Percentiles rank a stretch among this genome's conserved stretches.
These are phyloP conservation scores for Botrytis paeoniae DNA, from an alignment of 2,329 filamentous ascomycete species.

Conservation along the genomic window DNA sequence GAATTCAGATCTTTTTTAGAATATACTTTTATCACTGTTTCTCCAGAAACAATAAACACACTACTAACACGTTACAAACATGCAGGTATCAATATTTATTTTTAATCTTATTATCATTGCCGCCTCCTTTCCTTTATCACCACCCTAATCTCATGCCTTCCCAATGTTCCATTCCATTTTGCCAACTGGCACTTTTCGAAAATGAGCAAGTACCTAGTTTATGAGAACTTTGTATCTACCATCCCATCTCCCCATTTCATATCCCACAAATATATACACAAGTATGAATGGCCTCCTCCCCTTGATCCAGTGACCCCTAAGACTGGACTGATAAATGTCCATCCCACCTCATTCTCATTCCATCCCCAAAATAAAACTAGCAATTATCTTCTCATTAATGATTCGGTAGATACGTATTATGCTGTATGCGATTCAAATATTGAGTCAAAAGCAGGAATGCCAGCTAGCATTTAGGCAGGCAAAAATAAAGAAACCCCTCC, in stretches of 20 bases:
- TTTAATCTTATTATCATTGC: constrained; percentile 8
- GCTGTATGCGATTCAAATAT: neutral
- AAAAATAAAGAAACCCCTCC: neutral
- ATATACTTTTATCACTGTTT: neutral
- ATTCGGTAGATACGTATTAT: neutral
- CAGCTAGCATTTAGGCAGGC: constrained; percentile 2
- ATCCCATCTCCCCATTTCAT: neutral
- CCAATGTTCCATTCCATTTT: neutral
- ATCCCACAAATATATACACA: constrained; percentile 13
- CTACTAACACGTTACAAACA: neutral
- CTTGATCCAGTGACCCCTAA: neutral
- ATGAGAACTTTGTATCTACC: neutral
- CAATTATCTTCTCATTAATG: constrained; percentile 14
- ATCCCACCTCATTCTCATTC: neutral
- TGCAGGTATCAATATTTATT: neutral
- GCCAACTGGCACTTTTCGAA: neutral
- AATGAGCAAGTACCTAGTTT: neutral
- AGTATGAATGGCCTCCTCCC: neutral
- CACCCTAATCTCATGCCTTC: neutral
- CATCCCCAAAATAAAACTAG: constrained; percentile 10
- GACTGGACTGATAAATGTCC: neutral
- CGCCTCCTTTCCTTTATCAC: neutral
- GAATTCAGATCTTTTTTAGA: neutral
- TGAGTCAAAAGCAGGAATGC: neutral
- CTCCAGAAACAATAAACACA: neutral